phyloP scores from a whole-genome alignment of 169 alveolate species.

The Eimeria maxima region DNA sequence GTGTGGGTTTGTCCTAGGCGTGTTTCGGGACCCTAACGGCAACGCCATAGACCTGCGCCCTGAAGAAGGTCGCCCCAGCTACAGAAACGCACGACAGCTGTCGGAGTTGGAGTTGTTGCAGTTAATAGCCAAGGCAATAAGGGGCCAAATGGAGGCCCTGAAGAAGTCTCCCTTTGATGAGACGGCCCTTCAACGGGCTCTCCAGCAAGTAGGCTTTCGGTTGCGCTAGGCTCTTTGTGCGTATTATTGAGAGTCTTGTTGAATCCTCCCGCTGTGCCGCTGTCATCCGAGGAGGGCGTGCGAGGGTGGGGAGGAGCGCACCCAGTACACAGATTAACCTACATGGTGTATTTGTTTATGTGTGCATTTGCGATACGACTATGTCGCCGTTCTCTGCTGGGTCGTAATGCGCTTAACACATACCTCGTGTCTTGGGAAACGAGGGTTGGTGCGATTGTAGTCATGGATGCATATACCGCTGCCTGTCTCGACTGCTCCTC shows the following conservation, averaged over 20 bases:
- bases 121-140: constrained; percentile 89
- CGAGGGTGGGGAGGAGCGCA: too few relatives aligned
- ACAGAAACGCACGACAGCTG: constrained; percentile 88
- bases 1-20: constrained; percentile 85
- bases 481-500: not conserved
- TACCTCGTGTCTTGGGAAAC: too few relatives aligned
- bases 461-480: not conserved
- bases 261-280: too few relatives aligned
- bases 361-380: too few relatives aligned
- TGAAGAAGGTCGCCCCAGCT: constrained; percentile 91
- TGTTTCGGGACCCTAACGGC: constrained; percentile 92
- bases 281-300: too few relatives aligned
- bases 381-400: too few relatives aligned
- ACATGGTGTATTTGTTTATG: too few relatives aligned
- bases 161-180: constrained; percentile 85
- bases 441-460: too few relatives aligned
- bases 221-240: too few relatives aligned
- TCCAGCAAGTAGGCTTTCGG: constrained; percentile 60
- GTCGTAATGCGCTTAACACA: too few relatives aligned
- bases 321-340: too few relatives aligned
- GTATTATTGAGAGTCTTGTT: too few relatives aligned
- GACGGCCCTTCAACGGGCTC: constrained; percentile 13
- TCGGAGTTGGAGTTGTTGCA: constrained; percentile 86
- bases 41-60: constrained; percentile 93
- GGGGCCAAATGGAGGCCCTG: constrained; percentile 88